These are phyloP conservation scores for Syzygium jambos DNA, from an alignment of 345 rosid genomes.

Conservation along the genomic window DNA sequence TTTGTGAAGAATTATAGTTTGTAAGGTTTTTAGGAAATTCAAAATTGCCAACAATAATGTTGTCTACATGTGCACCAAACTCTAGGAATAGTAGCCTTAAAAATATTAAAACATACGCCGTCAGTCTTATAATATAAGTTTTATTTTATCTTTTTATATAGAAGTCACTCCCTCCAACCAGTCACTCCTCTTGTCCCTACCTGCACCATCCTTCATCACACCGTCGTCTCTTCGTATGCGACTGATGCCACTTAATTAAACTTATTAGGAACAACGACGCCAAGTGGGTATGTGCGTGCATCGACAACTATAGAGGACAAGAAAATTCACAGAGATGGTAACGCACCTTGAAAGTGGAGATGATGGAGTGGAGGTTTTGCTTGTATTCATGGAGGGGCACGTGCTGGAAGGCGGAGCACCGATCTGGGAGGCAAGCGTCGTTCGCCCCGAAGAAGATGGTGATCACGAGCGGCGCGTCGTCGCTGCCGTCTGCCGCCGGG, in stretches of 20 bases:
- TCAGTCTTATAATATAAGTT: not conserved
- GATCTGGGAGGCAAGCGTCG: slow-evolving; percentile 52
- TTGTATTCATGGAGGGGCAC: slow-evolving; percentile 71
- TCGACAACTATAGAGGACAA: not conserved
- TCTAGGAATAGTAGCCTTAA: not conserved
- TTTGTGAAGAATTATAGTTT: no score
- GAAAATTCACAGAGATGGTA: not conserved
- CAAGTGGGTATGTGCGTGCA: not conserved
- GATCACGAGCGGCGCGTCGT: slow-evolving; percentile 38
- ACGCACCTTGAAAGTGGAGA: slow-evolving; percentile 61
- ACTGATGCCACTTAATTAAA: not conserved
- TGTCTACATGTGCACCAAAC: not conserved
- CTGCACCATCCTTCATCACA: not conserved
- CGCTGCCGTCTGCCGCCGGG: slow-evolving; percentile 20
- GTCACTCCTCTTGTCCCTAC: not conserved
- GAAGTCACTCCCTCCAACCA: not conserved
- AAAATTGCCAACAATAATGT: not conserved
- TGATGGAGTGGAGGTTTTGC: slow-evolving; percentile 57
- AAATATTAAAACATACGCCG: not conserved
- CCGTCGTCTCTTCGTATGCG: not conserved
- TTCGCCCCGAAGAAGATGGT: slow-evolving; percentile 37
- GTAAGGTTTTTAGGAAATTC: not conserved
- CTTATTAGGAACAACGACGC: not conserved
- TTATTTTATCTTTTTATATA: not conserved
- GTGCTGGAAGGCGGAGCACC: slow-evolving; percentile 78